Evolutionary conservation across 148 eudicot genomes (phyloP), one percentile per base, ranked within the genome.

Genomic region (Fagopyrum tataricum): DNA sequence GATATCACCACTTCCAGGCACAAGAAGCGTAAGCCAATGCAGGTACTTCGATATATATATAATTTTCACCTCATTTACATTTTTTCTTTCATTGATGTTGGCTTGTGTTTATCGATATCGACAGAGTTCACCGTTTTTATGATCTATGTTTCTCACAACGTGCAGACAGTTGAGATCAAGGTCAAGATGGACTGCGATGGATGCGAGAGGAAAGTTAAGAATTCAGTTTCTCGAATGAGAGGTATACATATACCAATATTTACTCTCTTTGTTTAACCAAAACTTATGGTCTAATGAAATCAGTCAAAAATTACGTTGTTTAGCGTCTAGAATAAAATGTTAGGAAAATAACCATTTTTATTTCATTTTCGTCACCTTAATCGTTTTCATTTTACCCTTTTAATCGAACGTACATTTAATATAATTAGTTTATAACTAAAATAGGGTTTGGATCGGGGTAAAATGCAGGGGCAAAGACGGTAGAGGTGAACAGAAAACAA

Each of bases 121-220:
- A 31, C 37, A 3, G 37, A 31, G 2, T 46, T 49, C 39, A 71
- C 21, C 7, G 44, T 56, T 70, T 31, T 4, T 4, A 31, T 12
- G 37, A 20, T 58, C 12, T 56, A 20, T 58, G 61, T 55, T 7
- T 18, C 24, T 14, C 3, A 7, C 43, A 14, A 24, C 10, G 51
- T 43, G 11, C 78, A 83, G 88, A 85, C 88, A 10, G 88, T 85
- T n/a, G 84, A 85, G 9, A 77, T 85, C 59, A 85, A 77, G 78
- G 86, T 85, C 73, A 85, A 85, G 74, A 83, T 85, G 89, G 86
- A 83, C 66, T 85, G 89, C 51, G 86, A 81, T 47, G 89, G 89
- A 43, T 85, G 89, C 42, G 89, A 79, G 68, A 77, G 84, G 69
- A 85, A 73, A 72, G 85, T 85, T 11, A 75, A 70, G 67, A 73